Base-by-base conservation (phyloP, 306 rosid genomes). In the Quercus ilex region DNA sequence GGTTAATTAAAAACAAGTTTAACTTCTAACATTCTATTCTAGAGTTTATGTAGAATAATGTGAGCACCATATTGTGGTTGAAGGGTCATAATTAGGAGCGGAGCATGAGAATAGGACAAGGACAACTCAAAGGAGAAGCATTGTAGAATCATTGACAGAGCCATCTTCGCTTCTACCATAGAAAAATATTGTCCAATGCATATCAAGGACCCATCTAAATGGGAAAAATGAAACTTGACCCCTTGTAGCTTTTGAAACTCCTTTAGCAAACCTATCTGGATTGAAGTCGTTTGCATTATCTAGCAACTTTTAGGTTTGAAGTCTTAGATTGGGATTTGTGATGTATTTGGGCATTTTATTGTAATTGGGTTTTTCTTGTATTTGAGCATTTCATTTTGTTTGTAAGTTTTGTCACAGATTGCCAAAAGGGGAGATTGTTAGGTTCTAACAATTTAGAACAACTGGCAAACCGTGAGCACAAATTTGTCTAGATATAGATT, bases 171-270 rank as follows among this genome's bases (percentile, higher is more conserved):
- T 78, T 89, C 89, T 2, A 46, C 4, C 83, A 87, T 18, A 0
- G 87, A 81, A 21, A 89, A 87, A 73, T 82, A 81, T 53, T 85
- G 91, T 1, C 89, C 88, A 18, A 85, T 74, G 76, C 91, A 88
- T 6, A 77, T 79, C 85, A 31, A 62, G 91, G 86, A 30, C 85
- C 91, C 79, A 78, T 3, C 83, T 83, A 1, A 88, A 85, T 0
- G 91, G 89, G 19, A 85, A 30, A 67, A 80, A 86, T 3, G 81
- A 58, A 1, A 59, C 31, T 60, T 71, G 71, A 8, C 59, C 79
- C 17, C 67, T 79, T 9, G 86, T 81, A 3, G 82, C 88, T 67
- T 78, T 81, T 0, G 77, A 74, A 35, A 88, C 60, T 33, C 91
- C 86, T 41, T 74, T 76, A 0, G 83, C 74, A 70, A 88, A 82